Evolutionary conservation across 345 rosid species (phyloP), one percentile per base, ranked within the genome.

Genomic region (Eucalyptus polybractea): DNA sequence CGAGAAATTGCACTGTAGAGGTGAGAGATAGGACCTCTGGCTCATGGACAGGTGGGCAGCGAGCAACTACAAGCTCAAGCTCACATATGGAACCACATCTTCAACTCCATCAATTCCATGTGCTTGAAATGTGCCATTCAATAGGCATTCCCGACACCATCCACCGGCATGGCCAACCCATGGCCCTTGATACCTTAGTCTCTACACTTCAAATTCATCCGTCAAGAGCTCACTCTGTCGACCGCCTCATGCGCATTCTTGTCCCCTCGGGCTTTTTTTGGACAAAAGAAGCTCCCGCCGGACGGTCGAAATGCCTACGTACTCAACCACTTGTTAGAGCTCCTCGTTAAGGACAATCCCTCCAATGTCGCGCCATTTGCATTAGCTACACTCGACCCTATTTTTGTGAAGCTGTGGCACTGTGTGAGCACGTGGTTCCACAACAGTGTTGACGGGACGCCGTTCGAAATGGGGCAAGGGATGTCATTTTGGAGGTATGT

Each of bases 51-150:
- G 56, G 56, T 53, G 58, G 33, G 42, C 22, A 86, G 87, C 10
- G 91, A 92, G 88, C 87, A 76, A 0, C 89, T 93, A 3, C 56
- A 86, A 88, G 93, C 90, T 83, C 91, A 91, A 6, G 51, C 91
- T 80, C 93, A 89, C 13, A 44, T 94, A 47, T 92, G 92, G 92
- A 91, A 88, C 89, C 83, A 89, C 19, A 33, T 31, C 49, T 72
- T 89, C 56, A 50, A 27, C 87, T 90, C 49, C 69, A 87, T 91
- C 27, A 89, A 92, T 50, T 91, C 91, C 22, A 92, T 90, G 93
- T 90, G 94, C 13, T 42, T 95, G 9, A 93, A 92, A 87, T 91
- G 93, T 56, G 94, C 92, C 17, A 67, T 95, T 54, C 86, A 53
- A 53, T 53, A 53, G 56, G 56, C 10, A 53, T 53, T 53, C 56